Conservation (phyloP, 805 yeast genomes). For the Komagataella pseudopastoris region DNA sequence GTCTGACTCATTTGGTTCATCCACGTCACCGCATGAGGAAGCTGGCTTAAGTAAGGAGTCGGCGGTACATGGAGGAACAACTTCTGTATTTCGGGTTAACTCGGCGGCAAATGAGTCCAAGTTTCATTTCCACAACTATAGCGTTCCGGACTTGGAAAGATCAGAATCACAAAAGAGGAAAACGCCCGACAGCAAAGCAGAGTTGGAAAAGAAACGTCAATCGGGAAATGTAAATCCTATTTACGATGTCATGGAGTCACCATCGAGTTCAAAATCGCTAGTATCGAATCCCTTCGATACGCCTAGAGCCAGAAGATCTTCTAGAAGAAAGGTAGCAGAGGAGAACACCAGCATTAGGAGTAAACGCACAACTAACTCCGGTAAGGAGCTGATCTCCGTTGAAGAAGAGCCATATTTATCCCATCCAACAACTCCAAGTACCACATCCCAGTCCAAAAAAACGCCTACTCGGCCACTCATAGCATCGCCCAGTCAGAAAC, state of each 20-base stretch:
- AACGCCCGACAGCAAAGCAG: not conserved
- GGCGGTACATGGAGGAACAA: not conserved
- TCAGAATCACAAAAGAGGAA: not conserved
- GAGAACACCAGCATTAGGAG: not conserved
- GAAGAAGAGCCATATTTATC: not conserved
- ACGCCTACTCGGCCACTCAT: not conserved
- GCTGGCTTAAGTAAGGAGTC: not conserved
- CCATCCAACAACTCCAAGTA: not conserved
- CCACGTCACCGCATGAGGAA: not conserved
- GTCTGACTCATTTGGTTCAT: not conserved
- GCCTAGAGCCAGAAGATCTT: not conserved
- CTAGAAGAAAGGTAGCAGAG: not conserved
- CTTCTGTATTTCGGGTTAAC: not conserved
- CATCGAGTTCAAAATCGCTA: not conserved
- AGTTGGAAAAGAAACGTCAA: not conserved
- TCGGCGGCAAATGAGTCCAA: not conserved
- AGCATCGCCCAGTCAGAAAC: not conserved
- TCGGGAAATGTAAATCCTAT: not conserved
- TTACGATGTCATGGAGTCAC: not conserved
- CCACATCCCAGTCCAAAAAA: not conserved
- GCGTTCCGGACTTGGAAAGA: not conserved
- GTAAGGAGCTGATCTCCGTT: not conserved
- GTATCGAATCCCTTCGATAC: not conserved
- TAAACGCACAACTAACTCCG: not conserved
- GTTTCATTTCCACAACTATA: not conserved